phyloP scores from a whole-genome alignment of 2,329 filamentous ascomycete genomes.

The Botrytis tulipae region DNA sequence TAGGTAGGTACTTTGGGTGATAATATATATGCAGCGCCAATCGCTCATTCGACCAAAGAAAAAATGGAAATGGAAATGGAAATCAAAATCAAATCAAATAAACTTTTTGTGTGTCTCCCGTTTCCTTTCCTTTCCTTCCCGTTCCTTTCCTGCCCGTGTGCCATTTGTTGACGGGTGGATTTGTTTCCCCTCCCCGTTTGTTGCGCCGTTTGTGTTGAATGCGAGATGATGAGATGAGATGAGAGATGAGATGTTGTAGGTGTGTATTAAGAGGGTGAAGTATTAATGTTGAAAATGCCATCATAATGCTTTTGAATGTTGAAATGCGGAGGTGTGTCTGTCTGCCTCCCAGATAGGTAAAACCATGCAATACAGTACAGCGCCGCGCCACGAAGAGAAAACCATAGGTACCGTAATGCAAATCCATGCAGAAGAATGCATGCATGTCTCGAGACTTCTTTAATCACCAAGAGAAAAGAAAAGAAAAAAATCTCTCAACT shows the following conservation, averaged over 20 bases:
- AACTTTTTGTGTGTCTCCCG: neutral
- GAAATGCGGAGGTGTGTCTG: neutral
- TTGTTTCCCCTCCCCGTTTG: neutral
- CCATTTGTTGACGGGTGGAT: neutral
- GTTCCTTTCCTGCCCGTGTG: neutral
- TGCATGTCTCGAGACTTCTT: neutral
- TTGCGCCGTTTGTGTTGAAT: conserved; percentile 6
- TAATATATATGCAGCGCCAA: neutral
- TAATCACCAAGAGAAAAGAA: neutral
- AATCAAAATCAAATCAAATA: neutral
- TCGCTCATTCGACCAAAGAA: neutral
- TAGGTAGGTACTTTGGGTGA: neutral
- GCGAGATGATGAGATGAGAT: neutral
- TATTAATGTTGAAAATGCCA: conserved; percentile 1
- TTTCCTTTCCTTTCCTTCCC: neutral
- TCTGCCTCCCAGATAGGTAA: neutral
- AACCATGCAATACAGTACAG: neutral
- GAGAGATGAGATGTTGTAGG: neutral
- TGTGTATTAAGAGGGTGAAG: neutral
- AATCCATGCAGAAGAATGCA: neutral
- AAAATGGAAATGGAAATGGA: too few species aligned
- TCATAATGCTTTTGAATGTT: neutral
- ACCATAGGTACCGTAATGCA: neutral
- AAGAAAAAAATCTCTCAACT: accelerated
- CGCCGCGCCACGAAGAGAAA: neutral